Conservation (phyloP, 2,329 filamentous ascomycete genomes). For the Pestalotiopsis sp. region DNA sequence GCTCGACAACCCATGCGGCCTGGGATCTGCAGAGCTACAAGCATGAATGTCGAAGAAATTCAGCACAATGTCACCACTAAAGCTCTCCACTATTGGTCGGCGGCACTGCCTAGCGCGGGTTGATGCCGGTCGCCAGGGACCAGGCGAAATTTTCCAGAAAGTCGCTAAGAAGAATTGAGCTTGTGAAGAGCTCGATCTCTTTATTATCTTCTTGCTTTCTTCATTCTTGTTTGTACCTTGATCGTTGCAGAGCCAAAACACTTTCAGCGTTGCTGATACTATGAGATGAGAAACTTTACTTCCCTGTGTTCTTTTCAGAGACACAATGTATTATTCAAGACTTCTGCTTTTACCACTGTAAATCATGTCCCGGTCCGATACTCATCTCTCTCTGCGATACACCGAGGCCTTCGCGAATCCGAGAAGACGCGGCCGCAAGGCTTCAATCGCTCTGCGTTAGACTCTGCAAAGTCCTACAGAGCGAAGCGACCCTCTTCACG, state of each 20-base stretch:
- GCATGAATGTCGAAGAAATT: not conserved
- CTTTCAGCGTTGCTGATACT: conserved; percentile 11
- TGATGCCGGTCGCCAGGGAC: not conserved
- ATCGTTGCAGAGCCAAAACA: not conserved
- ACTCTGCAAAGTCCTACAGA: conserved; percentile 27
- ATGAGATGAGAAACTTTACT: conserved; percentile 32
- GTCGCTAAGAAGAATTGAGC: not conserved
- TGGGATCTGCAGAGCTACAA: not conserved
- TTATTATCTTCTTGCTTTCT: not conserved
- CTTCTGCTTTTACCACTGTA: conserved; percentile 12
- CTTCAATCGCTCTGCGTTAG: conserved; percentile 29
- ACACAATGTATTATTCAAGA: conserved; percentile 24
- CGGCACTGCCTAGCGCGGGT: not conserved
- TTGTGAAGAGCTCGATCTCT: not conserved
- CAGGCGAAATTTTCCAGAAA: conserved; percentile 1
- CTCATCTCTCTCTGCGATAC: conserved; percentile 71
- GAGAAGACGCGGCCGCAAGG: conserved; percentile 36
- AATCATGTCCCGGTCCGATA: conserved; percentile 34
- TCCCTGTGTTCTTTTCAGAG: conserved; percentile 29
- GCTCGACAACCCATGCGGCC: not conserved
- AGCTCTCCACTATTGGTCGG: not conserved
- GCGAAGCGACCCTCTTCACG: conserved; percentile 24
- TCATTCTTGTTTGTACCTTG: conserved; percentile 3
- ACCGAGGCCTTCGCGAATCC: conserved; percentile 60
- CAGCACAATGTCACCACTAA: not conserved